Base-by-base conservation (phyloP, 306 rosid genomes). In the Lathyrus tuberosus region DNA sequence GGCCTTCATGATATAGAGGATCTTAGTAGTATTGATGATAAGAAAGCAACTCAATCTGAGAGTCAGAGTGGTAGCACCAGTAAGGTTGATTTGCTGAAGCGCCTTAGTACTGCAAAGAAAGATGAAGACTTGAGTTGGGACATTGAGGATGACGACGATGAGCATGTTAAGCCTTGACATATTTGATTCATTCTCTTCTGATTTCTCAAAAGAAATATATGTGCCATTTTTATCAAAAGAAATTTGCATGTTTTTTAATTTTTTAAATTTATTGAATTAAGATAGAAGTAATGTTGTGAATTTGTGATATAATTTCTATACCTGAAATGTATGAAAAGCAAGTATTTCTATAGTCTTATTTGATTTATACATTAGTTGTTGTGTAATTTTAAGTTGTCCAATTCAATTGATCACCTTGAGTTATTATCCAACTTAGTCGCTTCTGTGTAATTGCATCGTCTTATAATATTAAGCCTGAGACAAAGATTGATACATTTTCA, bases 101-200 rank as follows among this genome's bases (percentile, higher is more conserved):
- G 83, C 48, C 80, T 87, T 60, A 84, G 85, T 72, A 62, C 86
- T 75, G 83, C 95, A 0, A 95, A 87, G 71, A 96, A 81, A 38
- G 96, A 91, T 9, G 97, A 89, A 70, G 96, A 86, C 79, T 86
- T 92, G 84, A 86, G 90, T 78, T 92, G 98, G 98, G 98, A 85
- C 81, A 83, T 72, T 56, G 96, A 92, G 62, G 95, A 87, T 4
- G 31, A 53, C 17, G 93, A 89, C 76, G 87, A 89, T 14, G 72
- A 73, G 66, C 85, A 86, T 31, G 67, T 78, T 40, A 79, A 89
- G 84, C 76, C 85, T 77, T 82, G 77, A 85, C 30, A 44, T 66
- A 18, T 18, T 65, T 74, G 59, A 76, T 63, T 42, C 73, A 46
- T 28, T 65, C 38, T 38, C 62, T 41, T 67, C 13, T 60, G 66